phyloP scores from a whole-genome alignment of 2,329 filamentous ascomycete species.

The Xylariaceae sp. region DNA sequence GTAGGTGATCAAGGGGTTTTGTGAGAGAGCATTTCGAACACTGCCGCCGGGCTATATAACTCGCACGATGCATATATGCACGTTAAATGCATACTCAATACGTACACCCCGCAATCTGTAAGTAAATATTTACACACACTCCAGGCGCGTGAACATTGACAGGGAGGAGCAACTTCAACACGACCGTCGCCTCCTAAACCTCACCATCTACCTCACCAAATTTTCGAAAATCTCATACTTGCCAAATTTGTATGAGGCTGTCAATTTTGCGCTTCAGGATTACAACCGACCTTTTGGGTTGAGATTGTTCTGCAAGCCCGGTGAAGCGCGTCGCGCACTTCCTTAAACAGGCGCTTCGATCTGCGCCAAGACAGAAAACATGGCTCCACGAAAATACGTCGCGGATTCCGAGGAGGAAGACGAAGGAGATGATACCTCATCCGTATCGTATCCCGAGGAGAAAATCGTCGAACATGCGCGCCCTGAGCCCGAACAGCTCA shows the following conservation, averaged over 20 bases:
- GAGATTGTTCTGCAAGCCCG: neutral
- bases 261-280: neutral
- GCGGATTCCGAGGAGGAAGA: conserved; percentile 35
- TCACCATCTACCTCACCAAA: neutral
- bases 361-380: conserved; percentile 11
- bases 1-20: neutral
- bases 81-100: neutral
- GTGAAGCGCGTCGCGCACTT: conserved; percentile 19
- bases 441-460: conserved; percentile 16
- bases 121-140: too few relatives aligned
- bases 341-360: neutral
- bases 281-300: neutral
- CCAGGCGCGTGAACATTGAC: neutral
- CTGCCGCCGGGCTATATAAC: too few relatives aligned
- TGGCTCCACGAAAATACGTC: conserved; percentile 30
- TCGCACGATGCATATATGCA: too few relatives aligned
- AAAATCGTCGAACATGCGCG: conserved; percentile 4
- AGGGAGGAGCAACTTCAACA: neutral
- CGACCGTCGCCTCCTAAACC: neutral
- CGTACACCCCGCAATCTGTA: neutral
- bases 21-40: neutral
- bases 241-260: neutral
- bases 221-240: neutral
- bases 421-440: conserved; percentile 17
- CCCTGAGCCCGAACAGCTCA: conserved; percentile 31